phyloP scores from a whole-genome alignment of 1,139 yeast genomes.

The Candida tetrigidarum region DNA sequence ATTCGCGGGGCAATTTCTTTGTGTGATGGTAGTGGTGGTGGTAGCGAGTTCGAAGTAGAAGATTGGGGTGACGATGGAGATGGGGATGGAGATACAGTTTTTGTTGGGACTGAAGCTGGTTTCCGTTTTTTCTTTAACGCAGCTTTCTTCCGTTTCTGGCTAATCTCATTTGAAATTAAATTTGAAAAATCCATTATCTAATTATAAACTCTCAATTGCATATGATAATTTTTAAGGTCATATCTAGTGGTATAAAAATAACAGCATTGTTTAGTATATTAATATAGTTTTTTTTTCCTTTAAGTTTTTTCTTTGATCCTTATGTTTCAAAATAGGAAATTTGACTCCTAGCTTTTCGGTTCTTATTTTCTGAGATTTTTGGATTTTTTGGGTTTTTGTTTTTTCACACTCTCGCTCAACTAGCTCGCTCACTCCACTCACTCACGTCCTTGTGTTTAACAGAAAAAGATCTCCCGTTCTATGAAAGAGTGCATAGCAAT shows the following conservation, averaged over 20 bases:
- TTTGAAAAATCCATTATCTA: conserved; percentile 20
- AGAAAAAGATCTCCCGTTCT: not conserved
- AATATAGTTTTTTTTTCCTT: not conserved
- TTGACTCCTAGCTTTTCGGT: no score
- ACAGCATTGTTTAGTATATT: not conserved
- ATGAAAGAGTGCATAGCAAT: conserved; percentile 1
- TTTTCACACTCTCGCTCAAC: not conserved
- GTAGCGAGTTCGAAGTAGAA: no score
- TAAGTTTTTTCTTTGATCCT: not conserved
- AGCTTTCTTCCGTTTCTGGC: conserved; percentile 14
- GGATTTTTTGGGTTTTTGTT: not conserved
- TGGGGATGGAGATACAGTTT: not conserved
- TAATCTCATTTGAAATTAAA: conserved; percentile 21
- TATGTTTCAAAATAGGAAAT: not conserved
- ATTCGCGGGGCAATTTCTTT: not conserved
- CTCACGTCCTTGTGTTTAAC: not conserved
- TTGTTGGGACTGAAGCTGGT: conserved; percentile 13
- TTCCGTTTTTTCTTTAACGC: conserved; percentile 17
- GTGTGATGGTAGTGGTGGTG: no score
- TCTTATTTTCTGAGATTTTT: no score
- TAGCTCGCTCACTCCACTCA: not conserved
- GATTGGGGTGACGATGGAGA: no score
- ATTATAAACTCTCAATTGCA: not conserved
- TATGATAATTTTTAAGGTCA: not conserved
- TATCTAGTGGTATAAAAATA: not conserved